phyloP scores from a whole-genome alignment of 495 filamentous ascomycete species.

The Penicillium diatomitis region DNA sequence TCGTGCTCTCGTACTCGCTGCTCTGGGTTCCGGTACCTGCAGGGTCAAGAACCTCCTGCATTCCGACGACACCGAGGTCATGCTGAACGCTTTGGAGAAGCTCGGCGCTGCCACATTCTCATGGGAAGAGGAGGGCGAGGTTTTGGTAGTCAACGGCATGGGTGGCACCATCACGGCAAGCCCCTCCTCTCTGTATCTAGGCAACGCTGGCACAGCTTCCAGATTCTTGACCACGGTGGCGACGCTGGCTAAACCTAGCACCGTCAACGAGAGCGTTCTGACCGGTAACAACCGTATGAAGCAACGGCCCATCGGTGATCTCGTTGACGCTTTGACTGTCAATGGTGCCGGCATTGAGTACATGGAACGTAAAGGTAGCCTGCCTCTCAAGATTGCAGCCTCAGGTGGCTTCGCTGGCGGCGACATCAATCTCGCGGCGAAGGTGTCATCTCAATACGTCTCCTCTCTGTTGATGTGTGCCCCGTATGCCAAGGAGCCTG shows the following conservation, averaged over 20 bases:
- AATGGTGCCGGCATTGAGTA: slow-evolving; percentile 83
- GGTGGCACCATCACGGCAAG: slow-evolving; percentile 77
- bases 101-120: slow-evolving; percentile 85
- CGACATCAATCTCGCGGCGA: slow-evolving; percentile 83
- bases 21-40: slow-evolving; percentile 78
- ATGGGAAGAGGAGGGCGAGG: slow-evolving; percentile 89
- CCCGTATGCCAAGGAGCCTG: slow-evolving; percentile 88
- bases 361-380: slow-evolving; percentile 63
- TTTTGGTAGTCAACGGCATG: slow-evolving; percentile 82
- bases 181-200: slow-evolving; percentile 72
- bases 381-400: slow-evolving; percentile 77
- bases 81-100: slow-evolving; percentile 78
- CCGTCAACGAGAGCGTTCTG: slow-evolving; percentile 59
- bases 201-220: slow-evolving; percentile 94
- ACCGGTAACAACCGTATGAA: slow-evolving; percentile 98
- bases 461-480: slow-evolving; percentile 95
- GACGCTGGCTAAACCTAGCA: slow-evolving; percentile 63
- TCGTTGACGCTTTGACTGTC: slow-evolving; percentile 81
- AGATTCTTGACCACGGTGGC: slow-evolving; percentile 92
- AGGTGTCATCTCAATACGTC: slow-evolving; percentile 94
- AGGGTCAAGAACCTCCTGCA: slow-evolving; percentile 86
- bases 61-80: slow-evolving; percentile 94
- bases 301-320: slow-evolving; percentile 79
- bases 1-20: slow-evolving; percentile 84
- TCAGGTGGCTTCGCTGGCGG: slow-evolving; percentile 84